Percentiles rank a stretch among this genome's conserved stretches.
Conservation (phyloP, 139 green algal species). For the Micractinium sp. region DNA sequence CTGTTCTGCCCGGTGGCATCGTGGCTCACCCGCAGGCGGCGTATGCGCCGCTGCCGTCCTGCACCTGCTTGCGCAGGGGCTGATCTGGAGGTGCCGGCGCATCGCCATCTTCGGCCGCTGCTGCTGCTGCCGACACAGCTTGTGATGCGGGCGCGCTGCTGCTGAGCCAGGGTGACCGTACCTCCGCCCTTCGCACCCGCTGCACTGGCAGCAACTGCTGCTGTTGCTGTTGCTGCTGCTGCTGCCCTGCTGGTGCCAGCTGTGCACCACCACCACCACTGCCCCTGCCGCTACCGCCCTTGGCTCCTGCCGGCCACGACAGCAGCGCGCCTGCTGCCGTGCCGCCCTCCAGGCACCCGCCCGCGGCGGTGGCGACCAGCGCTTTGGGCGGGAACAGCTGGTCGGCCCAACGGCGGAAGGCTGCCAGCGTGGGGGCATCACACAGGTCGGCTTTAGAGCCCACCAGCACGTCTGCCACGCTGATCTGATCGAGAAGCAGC, state of each 20-base stretch:
- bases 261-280: neutral
- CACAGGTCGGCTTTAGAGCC: constrained; percentile 63
- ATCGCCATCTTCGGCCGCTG: neutral
- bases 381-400: constrained; percentile 59
- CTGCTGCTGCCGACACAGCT: neutral
- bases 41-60: neutral
- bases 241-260: neutral
- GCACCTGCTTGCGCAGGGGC: constrained; percentile 7
- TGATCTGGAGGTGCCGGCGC: neutral
- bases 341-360: neutral
- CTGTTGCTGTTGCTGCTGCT: neutral
- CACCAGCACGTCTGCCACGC: constrained; percentile 62
- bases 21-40: constrained; percentile 10
- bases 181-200: neutral
- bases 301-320: neutral
- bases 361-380: constrained; percentile 10
- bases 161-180: constrained; percentile 9
- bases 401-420: constrained; percentile 44
- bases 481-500: constrained; percentile 50
- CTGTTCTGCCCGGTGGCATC: too few relatives aligned
- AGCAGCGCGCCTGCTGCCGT: neutral
- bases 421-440: neutral
- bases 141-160: neutral
- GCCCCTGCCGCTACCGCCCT: too few relatives aligned
- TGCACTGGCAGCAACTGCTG: neutral